Evolutionary conservation across 306 rosid genomes (phyloP), one percentile per base, ranked within the genome.

Genomic region (Quercus aquifolioides): DNA sequence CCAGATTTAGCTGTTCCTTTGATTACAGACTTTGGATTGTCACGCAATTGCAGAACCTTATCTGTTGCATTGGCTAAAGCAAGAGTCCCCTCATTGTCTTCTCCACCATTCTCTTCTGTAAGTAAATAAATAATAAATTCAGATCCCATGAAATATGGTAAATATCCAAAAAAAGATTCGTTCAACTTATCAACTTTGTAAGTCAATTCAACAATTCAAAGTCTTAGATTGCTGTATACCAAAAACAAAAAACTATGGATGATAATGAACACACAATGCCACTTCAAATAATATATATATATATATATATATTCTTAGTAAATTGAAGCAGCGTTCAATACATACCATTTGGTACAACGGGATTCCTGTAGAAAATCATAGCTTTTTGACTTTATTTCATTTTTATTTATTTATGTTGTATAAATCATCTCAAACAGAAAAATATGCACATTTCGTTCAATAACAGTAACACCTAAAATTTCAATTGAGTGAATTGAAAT

Each of bases 1-100:
- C 97, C 97, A 63, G 97, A 91, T 77, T 75, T 88, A 21, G 89
- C 93, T 35, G 76, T 81, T 65, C 90, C 88, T 76, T 88, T 87
- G 52, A 73, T 72, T 75, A 92, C 69, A 74, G 89, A 75, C 76
- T 84, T 88, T 8, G 78, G 55, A 52, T 84, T 87, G 71, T 88
- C 87, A 5, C 82, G 89, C 86, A 94, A 77, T 76, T 87, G 98
- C 76, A 94, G 84, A 41, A 92, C 91, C 87, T 89, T 92, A 82
- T 87, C 91, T 25, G 92, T 87, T 64, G 88, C 88, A 79, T 81
- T 87, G 59, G 87, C 94, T 60, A 94, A 82, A 82, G 91, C 89
- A 30, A 86, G 85, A 52, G 80, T 79, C 77, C 76, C 91, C 71
- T 85, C 89, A 51, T 46, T 77, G 35, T 84, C 91, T 76, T 87